A percentile compares a stretch with the other conserved stretches of the same genome.
Evolutionary conservation across 257 asterid species (phyloP).

Genomic region (Primulina tabacum): DNA sequence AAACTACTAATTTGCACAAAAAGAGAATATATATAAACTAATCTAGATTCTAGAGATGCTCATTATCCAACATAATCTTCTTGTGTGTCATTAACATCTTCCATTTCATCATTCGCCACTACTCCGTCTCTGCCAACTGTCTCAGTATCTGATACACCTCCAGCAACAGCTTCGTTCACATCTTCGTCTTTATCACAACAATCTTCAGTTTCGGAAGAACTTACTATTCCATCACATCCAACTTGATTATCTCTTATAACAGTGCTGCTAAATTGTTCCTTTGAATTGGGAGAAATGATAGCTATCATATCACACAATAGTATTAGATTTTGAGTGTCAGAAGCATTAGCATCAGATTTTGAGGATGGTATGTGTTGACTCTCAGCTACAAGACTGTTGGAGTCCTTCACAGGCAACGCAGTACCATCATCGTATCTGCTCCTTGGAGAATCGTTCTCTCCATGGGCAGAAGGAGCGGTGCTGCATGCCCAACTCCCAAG

Average conservation of each 20-base stretch:
- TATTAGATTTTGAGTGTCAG: slow-evolving; percentile 48
- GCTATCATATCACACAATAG: slow-evolving; percentile 72
- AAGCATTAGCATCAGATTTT: slow-evolving; percentile 33
- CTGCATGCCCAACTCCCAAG: slow-evolving; percentile 93
- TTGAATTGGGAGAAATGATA: slow-evolving; percentile 64
- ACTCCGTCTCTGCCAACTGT: slow-evolving; percentile 41
- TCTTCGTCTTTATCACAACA: slow-evolving; percentile 41
- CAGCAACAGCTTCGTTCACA: slow-evolving; percentile 23
- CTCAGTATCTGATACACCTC: slow-evolving; percentile 58
- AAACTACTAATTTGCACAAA: slow-evolving; percentile 19
- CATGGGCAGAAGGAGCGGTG: slow-evolving; percentile 81
- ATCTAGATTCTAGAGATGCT: background rate
- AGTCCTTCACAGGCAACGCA: slow-evolving; percentile 40
- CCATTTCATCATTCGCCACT: slow-evolving; percentile 40
- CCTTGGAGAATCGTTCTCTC: slow-evolving; percentile 62
- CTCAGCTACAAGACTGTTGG: slow-evolving; percentile 60
- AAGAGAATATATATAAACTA: background rate
- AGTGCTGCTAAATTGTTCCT: slow-evolving; percentile 60
- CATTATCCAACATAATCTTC: slow-evolving; percentile 51
- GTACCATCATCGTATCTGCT: slow-evolving; percentile 35
- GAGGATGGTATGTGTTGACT: slow-evolving; percentile 50
- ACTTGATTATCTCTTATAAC: slow-evolving; percentile 40
- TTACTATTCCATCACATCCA: slow-evolving; percentile 39
- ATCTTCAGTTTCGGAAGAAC: slow-evolving; percentile 58
- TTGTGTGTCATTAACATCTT: slow-evolving; percentile 58